Evolutionary conservation across 768 basidiomycete genomes (phyloP).

Genomic region (Lentinula detonsa): DNA sequence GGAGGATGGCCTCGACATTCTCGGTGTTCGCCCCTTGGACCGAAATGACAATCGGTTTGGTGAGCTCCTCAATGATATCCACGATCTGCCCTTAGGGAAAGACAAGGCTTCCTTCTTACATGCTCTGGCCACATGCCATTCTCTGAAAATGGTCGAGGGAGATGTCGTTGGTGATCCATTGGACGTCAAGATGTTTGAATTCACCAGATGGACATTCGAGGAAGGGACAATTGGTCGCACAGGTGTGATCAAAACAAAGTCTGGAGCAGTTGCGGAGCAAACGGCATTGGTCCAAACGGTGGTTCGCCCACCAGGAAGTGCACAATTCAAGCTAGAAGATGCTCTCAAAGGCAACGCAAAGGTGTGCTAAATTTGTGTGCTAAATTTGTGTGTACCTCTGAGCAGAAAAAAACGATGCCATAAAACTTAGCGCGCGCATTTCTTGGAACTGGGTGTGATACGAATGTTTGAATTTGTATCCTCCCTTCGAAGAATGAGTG

Average conservation of each 20-base stretch:
- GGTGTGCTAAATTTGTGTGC: constrained; percentile 35
- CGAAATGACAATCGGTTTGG: constrained; percentile 75
- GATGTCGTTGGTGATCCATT: constrained; percentile 92
- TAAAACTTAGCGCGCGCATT: constrained; percentile 77
- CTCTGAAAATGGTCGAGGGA: constrained; percentile 84
- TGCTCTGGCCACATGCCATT: constrained; percentile 94
- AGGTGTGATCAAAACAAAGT: constrained; percentile 60
- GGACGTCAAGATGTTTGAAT: constrained; percentile 97
- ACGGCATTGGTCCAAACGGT: constrained; percentile 93
- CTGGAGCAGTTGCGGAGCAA: constrained; percentile 58
- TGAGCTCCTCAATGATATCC: constrained; percentile 81
- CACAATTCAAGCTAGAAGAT: constrained; percentile 86
- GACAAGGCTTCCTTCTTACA: constrained; percentile 85
- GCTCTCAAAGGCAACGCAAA: constrained; percentile 79
- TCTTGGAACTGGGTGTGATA: constrained; percentile 94
- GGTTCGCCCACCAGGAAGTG: constrained; percentile 92
- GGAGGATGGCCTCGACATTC: constrained; percentile 95
- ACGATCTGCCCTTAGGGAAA: constrained; percentile 69
- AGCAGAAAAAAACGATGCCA: background rate
- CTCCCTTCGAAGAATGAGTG: constrained; percentile 90
- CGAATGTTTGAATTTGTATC: constrained; percentile 97
- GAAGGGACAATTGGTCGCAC: constrained; percentile 77
- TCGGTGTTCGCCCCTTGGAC: constrained; percentile 86
- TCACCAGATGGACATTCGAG: constrained; percentile 93
- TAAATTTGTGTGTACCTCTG: background rate